Conservation (phyloP, 768 basidiomycete genomes). For the Pisolithus orientalis region DNA sequence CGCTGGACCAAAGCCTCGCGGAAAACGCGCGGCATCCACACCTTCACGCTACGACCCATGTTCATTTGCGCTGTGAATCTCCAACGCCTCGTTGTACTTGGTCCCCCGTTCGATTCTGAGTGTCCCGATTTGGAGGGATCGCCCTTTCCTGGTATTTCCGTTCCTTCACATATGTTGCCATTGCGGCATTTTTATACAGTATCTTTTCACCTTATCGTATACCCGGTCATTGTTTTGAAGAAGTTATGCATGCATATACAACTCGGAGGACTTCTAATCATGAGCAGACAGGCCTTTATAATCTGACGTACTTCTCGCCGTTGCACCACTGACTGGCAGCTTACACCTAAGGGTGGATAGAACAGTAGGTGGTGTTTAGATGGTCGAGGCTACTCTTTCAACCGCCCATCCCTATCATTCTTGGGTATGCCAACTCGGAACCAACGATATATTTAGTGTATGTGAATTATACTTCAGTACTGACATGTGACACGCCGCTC, state of each 20-base stretch:
- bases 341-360: too few species aligned
- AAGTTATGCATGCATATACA: constrained; percentile 17
- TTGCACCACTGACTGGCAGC: too few species aligned
- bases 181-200: constrained; percentile 17
- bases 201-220: constrained; percentile 16
- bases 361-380: too few species aligned
- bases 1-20: constrained; percentile 27
- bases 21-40: constrained; percentile 25
- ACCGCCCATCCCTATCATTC: too few species aligned
- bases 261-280: constrained; percentile 12
- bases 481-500: too few species aligned
- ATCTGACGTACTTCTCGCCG: too few species aligned
- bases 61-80: constrained; percentile 12
- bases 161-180: background rate
- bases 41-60: constrained; percentile 17
- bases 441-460: too few species aligned
- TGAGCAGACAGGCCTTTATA: too few species aligned
- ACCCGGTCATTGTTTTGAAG: constrained; percentile 10
- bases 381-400: too few species aligned
- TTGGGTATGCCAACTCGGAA: too few species aligned
- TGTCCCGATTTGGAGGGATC: background rate
- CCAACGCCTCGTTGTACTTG: background rate
- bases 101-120: background rate
- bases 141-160: background rate
- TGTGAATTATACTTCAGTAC: too few species aligned